Conservation (phyloP, 352 stramenopile genomes). For the Phytopythium vexans region DNA sequence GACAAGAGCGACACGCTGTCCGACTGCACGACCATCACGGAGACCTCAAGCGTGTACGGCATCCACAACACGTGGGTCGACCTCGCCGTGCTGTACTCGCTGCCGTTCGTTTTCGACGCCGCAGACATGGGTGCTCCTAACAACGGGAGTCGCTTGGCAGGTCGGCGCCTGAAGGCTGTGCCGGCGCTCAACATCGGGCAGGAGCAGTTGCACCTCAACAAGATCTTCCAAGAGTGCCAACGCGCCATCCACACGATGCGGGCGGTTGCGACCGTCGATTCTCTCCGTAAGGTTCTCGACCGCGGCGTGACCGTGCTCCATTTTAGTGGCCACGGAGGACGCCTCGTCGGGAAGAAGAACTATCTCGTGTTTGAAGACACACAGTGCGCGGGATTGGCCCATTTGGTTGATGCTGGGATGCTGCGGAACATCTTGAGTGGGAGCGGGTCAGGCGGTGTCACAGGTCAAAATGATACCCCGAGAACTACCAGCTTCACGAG, state of each 20-base stretch:
- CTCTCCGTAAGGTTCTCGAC: conserved; percentile 73
- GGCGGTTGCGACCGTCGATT: conserved; percentile 63
- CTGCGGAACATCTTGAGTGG: conserved; percentile 55
- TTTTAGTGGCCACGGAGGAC: conserved; percentile 74
- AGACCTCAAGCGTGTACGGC: conserved; percentile 70
- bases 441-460: neutral
- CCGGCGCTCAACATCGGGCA: conserved; percentile 63
- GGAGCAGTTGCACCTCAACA: conserved; percentile 63
- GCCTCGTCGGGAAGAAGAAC: conserved; percentile 58
- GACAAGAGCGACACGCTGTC: conserved; percentile 80
- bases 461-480: neutral
- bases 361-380: conserved; percentile 80
- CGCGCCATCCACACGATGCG: conserved; percentile 76
- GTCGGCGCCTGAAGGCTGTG: conserved; percentile 50
- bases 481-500: neutral
- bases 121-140: conserved; percentile 5
- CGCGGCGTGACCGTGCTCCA: conserved; percentile 72
- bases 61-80: conserved; percentile 82
- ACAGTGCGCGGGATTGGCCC: conserved; percentile 54
- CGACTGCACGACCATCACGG: conserved; percentile 67
- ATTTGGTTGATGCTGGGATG: conserved; percentile 63
- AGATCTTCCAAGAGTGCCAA: conserved; percentile 76
- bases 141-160: neutral
- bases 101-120: conserved; percentile 63
- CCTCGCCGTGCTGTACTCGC: conserved; percentile 67